These are phyloP conservation scores for Neonectria coccinea DNA, from an alignment of 2,329 filamentous ascomycete species.

Conservation along the genomic window DNA sequence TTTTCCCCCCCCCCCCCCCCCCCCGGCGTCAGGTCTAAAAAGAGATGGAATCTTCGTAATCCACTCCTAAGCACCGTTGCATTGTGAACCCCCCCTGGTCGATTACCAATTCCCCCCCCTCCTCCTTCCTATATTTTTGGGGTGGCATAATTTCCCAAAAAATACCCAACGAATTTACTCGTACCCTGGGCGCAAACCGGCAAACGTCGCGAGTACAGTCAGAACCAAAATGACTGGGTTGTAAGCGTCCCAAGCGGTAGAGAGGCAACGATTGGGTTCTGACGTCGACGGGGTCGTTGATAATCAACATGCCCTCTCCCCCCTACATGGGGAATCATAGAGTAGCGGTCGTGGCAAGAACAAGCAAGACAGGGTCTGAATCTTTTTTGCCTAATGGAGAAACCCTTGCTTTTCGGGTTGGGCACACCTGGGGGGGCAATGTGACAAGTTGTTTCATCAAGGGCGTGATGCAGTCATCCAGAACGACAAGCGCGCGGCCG, in stretches of 20 bases:
- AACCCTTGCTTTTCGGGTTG: background rate
- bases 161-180: background rate
- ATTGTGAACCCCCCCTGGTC: background rate
- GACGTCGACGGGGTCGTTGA: constrained; percentile 5
- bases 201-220: constrained; percentile 15
- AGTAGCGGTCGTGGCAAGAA: background rate
- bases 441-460: background rate
- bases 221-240: constrained; percentile 21
- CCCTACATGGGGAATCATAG: background rate
- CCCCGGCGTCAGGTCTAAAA: constrained; percentile 25
- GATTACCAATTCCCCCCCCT: constrained; percentile 15
- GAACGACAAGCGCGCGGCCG: constrained; percentile 1
- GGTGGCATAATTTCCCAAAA: too few species aligned
- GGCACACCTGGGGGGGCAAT: background rate
- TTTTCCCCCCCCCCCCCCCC: too few species aligned
- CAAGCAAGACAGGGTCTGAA: background rate
- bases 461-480: constrained; percentile 22
- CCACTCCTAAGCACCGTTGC: constrained; percentile 17
- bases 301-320: background rate
- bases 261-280: constrained; percentile 12
- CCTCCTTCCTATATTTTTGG: background rate
- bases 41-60: constrained; percentile 20
- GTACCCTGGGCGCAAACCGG: constrained; percentile 11
- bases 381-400: background rate
- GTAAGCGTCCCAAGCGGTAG: background rate